Conservation (phyloP, 1,284 basidiomycete genomes). For the Lentinus polychrous region DNA sequence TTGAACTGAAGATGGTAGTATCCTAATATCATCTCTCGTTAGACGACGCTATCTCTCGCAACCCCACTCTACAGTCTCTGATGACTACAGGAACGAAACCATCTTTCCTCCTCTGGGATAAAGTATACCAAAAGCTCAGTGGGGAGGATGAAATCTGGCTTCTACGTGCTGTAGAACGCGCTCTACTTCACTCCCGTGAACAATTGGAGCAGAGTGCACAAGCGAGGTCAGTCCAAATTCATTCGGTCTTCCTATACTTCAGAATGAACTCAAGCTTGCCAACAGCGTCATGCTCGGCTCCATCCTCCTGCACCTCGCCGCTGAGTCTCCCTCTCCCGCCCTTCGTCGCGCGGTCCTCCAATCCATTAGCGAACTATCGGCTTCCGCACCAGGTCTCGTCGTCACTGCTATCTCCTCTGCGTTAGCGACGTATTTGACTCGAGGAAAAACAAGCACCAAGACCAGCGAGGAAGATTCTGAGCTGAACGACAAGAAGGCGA, state of each 20-base stretch:
- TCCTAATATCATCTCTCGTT: conserved; percentile 7
- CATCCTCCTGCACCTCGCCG: conserved; percentile 60
- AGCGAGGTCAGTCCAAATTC: conserved; percentile 41
- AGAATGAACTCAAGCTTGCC: no score
- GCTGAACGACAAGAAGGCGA: conserved; percentile 31
- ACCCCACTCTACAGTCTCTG: conserved; percentile 40
- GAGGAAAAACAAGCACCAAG: conserved; percentile 15
- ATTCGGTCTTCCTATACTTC: conserved; percentile 1
- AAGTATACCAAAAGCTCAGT: conserved; percentile 70
- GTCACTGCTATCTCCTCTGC: conserved; percentile 52
- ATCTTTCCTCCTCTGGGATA: conserved; percentile 83
- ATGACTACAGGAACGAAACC: conserved; percentile 54
- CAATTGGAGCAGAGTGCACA: conserved; percentile 52
- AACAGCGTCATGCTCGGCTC: conserved; percentile 40
- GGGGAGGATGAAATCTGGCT: conserved; percentile 69
- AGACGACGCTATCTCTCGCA: conserved; percentile 33
- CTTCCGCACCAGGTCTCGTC: conserved; percentile 37
- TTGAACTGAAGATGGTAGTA: conserved; percentile 3
- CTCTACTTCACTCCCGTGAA: conserved; percentile 41
- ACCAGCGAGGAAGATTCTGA: conserved; percentile 27
- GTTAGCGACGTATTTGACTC: conserved; percentile 38
- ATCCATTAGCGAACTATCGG: conserved; percentile 32
- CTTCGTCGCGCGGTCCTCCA: conserved; percentile 43
- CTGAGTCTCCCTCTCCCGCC: conserved; percentile 47
- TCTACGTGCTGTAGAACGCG: conserved; percentile 55